These are phyloP conservation scores for Phellopilus nigrolimitatus DNA, from an alignment of 1,284 basidiomycete species.

Conservation along the genomic window DNA sequence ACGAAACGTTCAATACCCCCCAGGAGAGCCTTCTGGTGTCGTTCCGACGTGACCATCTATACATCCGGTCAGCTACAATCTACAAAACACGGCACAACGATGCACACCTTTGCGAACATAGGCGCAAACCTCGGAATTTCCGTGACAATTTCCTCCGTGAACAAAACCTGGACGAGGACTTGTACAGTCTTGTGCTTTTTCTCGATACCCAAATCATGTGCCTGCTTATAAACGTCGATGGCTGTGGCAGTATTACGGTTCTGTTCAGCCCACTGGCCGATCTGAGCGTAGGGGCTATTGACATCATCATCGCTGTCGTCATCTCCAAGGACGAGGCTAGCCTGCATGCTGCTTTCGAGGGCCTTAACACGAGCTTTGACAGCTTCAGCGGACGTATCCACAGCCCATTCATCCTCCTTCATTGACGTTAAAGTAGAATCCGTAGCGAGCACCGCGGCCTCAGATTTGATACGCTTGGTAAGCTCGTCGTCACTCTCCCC, in stretches of 20 bases:
- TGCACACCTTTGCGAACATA: slow-evolving; percentile 76
- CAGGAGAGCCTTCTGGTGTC: slow-evolving; percentile 91
- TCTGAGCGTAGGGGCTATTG: slow-evolving; percentile 81
- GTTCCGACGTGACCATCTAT: slow-evolving; percentile 78
- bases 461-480: slow-evolving; percentile 79
- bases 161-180: slow-evolving; percentile 84
- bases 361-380: slow-evolving; percentile 83
- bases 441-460: slow-evolving; percentile 72
- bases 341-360: slow-evolving; percentile 62
- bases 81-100: background rate
- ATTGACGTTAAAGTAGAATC: slow-evolving; percentile 42
- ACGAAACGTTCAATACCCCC: slow-evolving; percentile 86
- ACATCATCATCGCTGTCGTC: slow-evolving; percentile 86
- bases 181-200: slow-evolving; percentile 94
- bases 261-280: slow-evolving; percentile 86
- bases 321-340: slow-evolving; percentile 59
- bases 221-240: slow-evolving; percentile 81
- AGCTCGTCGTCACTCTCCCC: slow-evolving; percentile 76
- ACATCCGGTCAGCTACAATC: slow-evolving; percentile 1
- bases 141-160: slow-evolving; percentile 69
- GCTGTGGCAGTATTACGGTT: slow-evolving; percentile 56
- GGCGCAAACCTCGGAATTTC: slow-evolving; percentile 74
- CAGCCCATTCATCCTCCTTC: slow-evolving; percentile 81
- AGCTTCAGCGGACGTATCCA: slow-evolving; percentile 88
- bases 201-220: slow-evolving; percentile 88